Percentiles rank a stretch among this genome's conserved stretches.
Evolutionary conservation across 306 rosid genomes (phyloP).

Genomic region (Lagenaria siceraria): DNA sequence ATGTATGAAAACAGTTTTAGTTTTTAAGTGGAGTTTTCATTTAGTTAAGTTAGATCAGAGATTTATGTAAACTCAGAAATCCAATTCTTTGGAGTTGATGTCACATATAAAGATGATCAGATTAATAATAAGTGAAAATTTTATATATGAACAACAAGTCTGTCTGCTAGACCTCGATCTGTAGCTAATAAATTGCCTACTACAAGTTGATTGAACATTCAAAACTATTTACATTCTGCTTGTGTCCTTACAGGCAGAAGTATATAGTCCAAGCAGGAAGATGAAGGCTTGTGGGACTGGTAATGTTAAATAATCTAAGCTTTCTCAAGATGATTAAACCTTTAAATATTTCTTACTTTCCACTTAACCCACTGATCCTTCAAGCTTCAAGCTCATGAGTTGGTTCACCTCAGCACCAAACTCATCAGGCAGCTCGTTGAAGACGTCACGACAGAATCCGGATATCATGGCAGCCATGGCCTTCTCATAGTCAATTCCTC

Average conservation of each 20-base stretch:
- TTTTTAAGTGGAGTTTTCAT: background rate
- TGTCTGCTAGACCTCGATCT: background rate
- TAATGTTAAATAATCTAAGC: background rate
- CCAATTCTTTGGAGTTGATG: background rate
- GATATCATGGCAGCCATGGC: conserved; percentile 99
- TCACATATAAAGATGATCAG: background rate
- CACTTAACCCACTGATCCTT: conserved; percentile 69
- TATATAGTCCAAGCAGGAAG: background rate
- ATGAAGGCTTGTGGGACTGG: background rate
- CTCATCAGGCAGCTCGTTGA: conserved; percentile 91
- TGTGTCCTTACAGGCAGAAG: background rate
- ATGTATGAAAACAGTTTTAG: background rate
- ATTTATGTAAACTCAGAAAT: background rate
- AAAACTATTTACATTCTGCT: conserved; percentile 2
- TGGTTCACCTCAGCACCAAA: conserved; percentile 95
- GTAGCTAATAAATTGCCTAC: background rate
- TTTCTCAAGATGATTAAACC: background rate
- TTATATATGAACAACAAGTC: conserved; percentile 3
- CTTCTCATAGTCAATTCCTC: conserved; percentile 81
- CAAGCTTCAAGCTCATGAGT: conserved; percentile 92
- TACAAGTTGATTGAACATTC: background rate
- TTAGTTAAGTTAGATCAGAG: background rate
- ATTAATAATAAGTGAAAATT: background rate
- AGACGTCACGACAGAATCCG: conserved; percentile 86
- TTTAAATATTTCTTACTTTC: background rate